Evolutionary conservation across 192 early-diverging fungal species (phyloP), one percentile per base, ranked within the genome.

Genomic region (Obelidium mucronatum): DNA sequence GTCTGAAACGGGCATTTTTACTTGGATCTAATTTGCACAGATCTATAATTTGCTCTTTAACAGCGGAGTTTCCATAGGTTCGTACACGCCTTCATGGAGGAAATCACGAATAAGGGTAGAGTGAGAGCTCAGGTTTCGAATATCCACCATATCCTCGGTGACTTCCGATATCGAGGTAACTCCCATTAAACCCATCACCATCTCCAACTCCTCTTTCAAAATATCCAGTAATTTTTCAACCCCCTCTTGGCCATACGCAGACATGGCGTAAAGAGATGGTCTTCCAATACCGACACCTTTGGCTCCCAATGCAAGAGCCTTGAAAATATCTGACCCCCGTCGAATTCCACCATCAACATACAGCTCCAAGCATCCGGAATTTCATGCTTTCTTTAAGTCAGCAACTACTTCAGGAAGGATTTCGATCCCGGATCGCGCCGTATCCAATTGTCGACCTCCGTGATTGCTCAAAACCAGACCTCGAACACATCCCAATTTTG

Each of bases 101-200:
- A 31, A 26, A 60, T 82, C 75, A 13, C 67, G 37, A 30, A 73
- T 28, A 1, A 53, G 17, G 28, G 74, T 80, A 17, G 59, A 74
- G 42, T 75, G 82, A 24, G 55, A 28, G 24, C 13, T 1, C 62
- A 83, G 61, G 52, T 54, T 64, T 61, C n/a, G 56, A 6, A 74
- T 52, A 35, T 72, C 59, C 15, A 81, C 82, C 73, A 78, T 73
- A 28, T 87, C 82, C 0, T 75, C 78, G 1, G 81, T 89, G 67
- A 75, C 22, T 31, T 75, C 36, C 8, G 65, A 28, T 5, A 75
- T 31, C 17, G 22, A 26, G 1, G 40, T 67, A 0, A 75, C 73
- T 15, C 73, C 73, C 28, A 48, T 6, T 31, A 75, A 31, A 15
- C 44, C 42, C 73, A 75, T 75, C 6, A 11, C 73, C 28, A 26